These are phyloP conservation scores for Drechmeria coniospora DNA, from an alignment of 2,329 filamentous ascomycete genomes.

Conservation along the genomic window DNA sequence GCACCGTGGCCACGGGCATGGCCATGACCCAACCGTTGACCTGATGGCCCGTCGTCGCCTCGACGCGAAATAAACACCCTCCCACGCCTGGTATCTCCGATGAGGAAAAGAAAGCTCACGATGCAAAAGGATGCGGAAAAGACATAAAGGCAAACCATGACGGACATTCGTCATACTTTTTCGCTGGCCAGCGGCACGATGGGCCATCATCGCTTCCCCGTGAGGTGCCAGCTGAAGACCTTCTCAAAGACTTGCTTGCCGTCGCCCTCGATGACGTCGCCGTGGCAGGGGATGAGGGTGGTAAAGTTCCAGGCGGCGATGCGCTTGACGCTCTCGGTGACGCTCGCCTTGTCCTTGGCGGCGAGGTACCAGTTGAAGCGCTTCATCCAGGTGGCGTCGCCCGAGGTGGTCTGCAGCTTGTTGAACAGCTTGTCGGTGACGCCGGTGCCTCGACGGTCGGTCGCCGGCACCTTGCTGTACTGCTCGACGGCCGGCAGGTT, in stretches of 20 bases:
- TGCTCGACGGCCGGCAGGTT: slow-evolving; percentile 82
- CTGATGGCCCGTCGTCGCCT: too few species aligned
- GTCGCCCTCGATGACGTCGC: slow-evolving; percentile 63
- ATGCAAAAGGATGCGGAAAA: too few species aligned
- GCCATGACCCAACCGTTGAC: too few species aligned
- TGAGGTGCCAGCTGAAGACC: slow-evolving; percentile 71
- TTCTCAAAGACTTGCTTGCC: slow-evolving; percentile 65
- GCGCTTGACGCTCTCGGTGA: slow-evolving; percentile 50
- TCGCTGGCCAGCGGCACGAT: too few species aligned
- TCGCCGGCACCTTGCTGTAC: slow-evolving; percentile 50
- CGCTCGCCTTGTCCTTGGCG: slow-evolving; percentile 48
- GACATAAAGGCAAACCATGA: too few species aligned
- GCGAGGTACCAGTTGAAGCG: slow-evolving; percentile 68
- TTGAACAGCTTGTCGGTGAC: slow-evolving; percentile 28
- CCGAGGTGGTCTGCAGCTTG: slow-evolving; percentile 43
- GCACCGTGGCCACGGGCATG: too few species aligned
- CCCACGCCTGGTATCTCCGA: too few species aligned
- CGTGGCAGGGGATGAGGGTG: slow-evolving; percentile 80
- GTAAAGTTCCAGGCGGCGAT: slow-evolving; percentile 76
- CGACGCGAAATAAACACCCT: too few species aligned
- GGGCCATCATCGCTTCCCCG: slow-evolving; percentile 12
- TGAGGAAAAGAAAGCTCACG: too few species aligned
- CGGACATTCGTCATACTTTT: too few species aligned
- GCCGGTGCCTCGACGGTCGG: slow-evolving; percentile 15
- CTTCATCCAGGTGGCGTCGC: slow-evolving; percentile 59